phyloP scores from a whole-genome alignment of 106 monocot species.

The Agapanthus africanus region DNA sequence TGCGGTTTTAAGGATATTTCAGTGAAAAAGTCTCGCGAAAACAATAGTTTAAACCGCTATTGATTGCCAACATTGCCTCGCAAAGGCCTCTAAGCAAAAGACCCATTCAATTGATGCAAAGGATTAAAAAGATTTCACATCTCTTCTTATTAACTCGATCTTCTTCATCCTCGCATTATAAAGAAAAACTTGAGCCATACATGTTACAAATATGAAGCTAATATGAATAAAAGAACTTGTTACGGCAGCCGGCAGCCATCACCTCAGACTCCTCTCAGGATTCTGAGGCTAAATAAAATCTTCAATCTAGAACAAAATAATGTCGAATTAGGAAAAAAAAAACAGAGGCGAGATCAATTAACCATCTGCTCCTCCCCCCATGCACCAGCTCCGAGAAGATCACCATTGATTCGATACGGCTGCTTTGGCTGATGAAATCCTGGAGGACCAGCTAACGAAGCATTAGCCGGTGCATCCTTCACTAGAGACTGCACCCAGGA shows the following conservation, averaged over 20 bases:
- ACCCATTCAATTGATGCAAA: neutral
- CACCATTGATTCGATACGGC: too few relatives aligned
- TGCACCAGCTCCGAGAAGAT: too few relatives aligned
- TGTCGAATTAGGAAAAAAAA: neutral
- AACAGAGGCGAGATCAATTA: neutral
- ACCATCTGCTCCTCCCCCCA: conserved; percentile 8
- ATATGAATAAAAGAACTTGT: neutral
- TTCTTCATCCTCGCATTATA: neutral
- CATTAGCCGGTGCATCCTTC: conserved; percentile 39
- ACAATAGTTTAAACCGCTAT: too few relatives aligned
- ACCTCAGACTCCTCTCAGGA: neutral
- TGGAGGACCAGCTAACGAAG: too few relatives aligned
- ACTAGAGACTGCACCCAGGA: conserved; percentile 72
- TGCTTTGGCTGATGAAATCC: too few relatives aligned
- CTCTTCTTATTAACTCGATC: neutral
- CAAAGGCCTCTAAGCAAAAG: conserved; percentile 1
- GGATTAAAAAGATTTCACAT: neutral
- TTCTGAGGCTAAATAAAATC: neutral
- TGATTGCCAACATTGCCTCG: neutral
- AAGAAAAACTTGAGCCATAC: neutral
- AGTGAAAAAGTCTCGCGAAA: too few relatives aligned
- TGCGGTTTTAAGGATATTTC: too few relatives aligned
- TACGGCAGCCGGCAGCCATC: neutral
- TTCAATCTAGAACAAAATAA: neutral
- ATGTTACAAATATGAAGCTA: too few relatives aligned